Base-by-base conservation (phyloP, 768 basidiomycete genomes). In the Rhodotorula taiwanensis region DNA sequence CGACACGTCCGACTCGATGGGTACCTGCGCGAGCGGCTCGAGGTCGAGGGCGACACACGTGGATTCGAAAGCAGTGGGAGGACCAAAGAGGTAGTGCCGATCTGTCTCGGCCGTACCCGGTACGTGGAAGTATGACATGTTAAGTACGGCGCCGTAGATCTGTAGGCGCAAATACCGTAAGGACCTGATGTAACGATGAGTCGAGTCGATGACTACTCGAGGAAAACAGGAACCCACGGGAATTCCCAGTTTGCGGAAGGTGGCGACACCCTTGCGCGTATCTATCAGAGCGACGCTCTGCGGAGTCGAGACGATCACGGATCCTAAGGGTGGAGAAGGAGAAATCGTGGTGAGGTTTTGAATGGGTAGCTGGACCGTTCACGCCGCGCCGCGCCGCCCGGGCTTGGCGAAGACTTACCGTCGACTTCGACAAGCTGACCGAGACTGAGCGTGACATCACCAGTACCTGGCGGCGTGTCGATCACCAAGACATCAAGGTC, bases 381-480 rank as follows among this genome's bases (percentile, higher is more conserved):
- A n/a, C n/a, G n/a, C n/a, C n/a, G n/a, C n/a, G n/a, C n/a, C n/a
- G n/a, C n/a, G n/a, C n/a, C n/a, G n/a, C n/a, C n/a, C n/a, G n/a
- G n/a, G n/a, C n/a, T n/a, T n/a, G n/a, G 43, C 23, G 7, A 21
- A n/a, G 16, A 69, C 84, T 47, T 52, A 89, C 91, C 90, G 67
- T 94, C 83, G 2, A 92, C 86, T 20, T 80, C 75, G 0, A 92
- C 88, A 27, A 93, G 80, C 72, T 95, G 92, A 1, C 88, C 91
- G 0, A 99, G 78, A 11, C 89, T 92, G 51, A 99, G 80, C 13
- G 89, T 89, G 0, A 99, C 91, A 74, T 99, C 94, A 0, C 94
- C 94, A 0, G 94, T 99, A 0, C 94, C 94, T 0, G 94, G 94
- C 4, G 94, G 94, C 86, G 95, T 90, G 74, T 99, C 94, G 30